A percentile compares a stretch with the other conserved stretches of the same genome.
phyloP scores from a whole-genome alignment of 768 basidiomycete genomes.

The Suillus weaverae region DNA sequence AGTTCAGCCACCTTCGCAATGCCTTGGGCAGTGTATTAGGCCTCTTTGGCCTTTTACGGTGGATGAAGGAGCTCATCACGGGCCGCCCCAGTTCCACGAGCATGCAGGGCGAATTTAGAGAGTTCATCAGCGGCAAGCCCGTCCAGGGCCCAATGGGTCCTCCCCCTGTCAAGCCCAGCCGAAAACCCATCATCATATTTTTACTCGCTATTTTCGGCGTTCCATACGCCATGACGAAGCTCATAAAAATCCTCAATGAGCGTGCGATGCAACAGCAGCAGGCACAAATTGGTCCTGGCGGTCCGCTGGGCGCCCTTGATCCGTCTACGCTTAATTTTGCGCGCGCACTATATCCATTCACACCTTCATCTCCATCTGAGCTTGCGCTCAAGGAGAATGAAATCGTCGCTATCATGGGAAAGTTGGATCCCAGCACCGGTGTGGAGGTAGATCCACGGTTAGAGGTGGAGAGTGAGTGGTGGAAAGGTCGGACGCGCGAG shows the following conservation, averaged over 20 bases:
- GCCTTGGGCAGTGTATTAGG: slow-evolving; percentile 93
- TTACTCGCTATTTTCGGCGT: slow-evolving; percentile 91
- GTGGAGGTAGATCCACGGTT: slow-evolving; percentile 66
- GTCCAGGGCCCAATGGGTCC: slow-evolving; percentile 47
- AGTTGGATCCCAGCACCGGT: slow-evolving; percentile 69
- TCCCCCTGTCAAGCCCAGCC: slow-evolving; percentile 62
- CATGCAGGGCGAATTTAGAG: slow-evolving; percentile 68
- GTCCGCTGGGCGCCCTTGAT: slow-evolving; percentile 58
- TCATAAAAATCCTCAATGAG: slow-evolving; percentile 74
- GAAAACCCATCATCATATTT: slow-evolving; percentile 92
- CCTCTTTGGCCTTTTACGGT: slow-evolving; percentile 85
- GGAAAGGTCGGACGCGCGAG: slow-evolving; percentile 90
- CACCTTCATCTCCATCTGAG: slow-evolving; percentile 72
- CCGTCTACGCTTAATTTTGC: slow-evolving; percentile 83
- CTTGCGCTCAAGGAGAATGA: slow-evolving; percentile 83
- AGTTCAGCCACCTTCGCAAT: slow-evolving; percentile 87
- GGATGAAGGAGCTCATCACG: slow-evolving; percentile 68
- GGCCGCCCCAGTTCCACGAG: slow-evolving; percentile 43
- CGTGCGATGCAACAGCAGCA: slow-evolving; percentile 53
- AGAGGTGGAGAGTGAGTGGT: slow-evolving; percentile 76
- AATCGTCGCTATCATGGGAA: slow-evolving; percentile 89
- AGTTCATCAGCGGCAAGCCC: slow-evolving; percentile 69
- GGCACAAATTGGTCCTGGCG: slow-evolving; percentile 32
- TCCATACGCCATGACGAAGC: slow-evolving; percentile 89
- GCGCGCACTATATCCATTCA: slow-evolving; percentile 77